Percentiles rank a stretch among this genome's conserved stretches.
Evolutionary conservation across 108 stramenopile species (phyloP).

Genomic region (Conticribra weissflogii): DNA sequence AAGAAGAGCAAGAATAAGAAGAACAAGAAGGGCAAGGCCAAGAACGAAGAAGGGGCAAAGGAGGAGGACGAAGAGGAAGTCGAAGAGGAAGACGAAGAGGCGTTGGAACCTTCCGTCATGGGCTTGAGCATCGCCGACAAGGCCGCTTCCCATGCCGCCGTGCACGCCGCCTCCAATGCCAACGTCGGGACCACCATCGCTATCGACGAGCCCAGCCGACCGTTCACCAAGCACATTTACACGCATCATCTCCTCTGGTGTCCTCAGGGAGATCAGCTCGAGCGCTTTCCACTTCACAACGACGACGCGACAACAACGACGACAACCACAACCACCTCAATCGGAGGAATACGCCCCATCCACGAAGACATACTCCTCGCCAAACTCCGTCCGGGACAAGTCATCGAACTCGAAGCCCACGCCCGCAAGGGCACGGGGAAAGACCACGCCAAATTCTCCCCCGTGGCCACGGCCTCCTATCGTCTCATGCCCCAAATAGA

Average conservation of each 20-base stretch:
- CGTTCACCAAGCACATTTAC: conserved; percentile 88
- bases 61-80: conserved; percentile 9
- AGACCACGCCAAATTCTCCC: conserved; percentile 98
- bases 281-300: conserved; percentile 52
- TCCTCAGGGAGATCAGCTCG: conserved; percentile 92
- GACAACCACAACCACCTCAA: too few relatives aligned
- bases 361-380: conserved; percentile 95
- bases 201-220: conserved; percentile 72
- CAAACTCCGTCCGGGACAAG: conserved; percentile 95
- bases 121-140: conserved; percentile 45
- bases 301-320: too few relatives aligned
- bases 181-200: conserved; percentile 52
- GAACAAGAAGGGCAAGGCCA: conserved; percentile 5
- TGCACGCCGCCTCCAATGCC: conserved; percentile 8
- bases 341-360: conserved; percentile 66
- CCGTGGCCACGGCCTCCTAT: conserved; percentile 97
- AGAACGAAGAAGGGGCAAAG: too few relatives aligned
- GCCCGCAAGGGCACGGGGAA: conserved; percentile 89
- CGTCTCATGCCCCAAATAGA: conserved; percentile 82
- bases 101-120: conserved; percentile 53
- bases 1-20: conserved; percentile 14
- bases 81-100: conserved; percentile 32
- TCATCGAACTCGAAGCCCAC: conserved; percentile 91
- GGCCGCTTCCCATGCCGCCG: conserved; percentile 46
- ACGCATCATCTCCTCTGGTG: conserved; percentile 82